Conservation (phyloP, 2,329 filamentous ascomycete species). For the Penicillium concentricum region DNA sequence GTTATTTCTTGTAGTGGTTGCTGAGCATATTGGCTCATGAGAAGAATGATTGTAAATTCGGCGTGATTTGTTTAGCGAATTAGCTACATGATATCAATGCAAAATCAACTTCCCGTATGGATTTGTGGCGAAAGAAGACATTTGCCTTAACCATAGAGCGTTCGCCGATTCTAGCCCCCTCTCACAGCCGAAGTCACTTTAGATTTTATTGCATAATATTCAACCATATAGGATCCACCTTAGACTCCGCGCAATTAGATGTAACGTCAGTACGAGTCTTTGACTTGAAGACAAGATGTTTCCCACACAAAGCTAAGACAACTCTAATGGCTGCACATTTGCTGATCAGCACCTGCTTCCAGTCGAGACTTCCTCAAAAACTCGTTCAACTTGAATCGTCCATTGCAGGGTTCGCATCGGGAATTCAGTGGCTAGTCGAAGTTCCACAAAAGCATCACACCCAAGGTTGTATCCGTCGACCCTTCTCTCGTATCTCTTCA, state of each 20-base stretch:
- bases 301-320: too few species aligned
- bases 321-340: too few species aligned
- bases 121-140: too few species aligned
- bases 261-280: background rate
- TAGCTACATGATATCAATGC: background rate
- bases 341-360: too few species aligned
- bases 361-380: too few species aligned
- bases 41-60: background rate
- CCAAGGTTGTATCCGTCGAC: background rate
- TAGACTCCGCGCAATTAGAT: background rate
- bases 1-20: background rate
- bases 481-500: background rate
- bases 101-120: too few species aligned
- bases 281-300: background rate
- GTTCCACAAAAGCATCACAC: background rate
- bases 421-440: background rate
- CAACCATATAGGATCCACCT: background rate
- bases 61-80: background rate
- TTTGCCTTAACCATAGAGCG: too few species aligned
- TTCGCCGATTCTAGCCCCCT: background rate
- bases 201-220: background rate
- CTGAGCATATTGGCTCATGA: background rate
- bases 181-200: background rate
- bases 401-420: too few species aligned
- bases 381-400: too few species aligned